Evolutionary conservation across 306 rosid species (phyloP), one percentile per base, ranked within the genome.

Genomic region (Myrica gale): DNA sequence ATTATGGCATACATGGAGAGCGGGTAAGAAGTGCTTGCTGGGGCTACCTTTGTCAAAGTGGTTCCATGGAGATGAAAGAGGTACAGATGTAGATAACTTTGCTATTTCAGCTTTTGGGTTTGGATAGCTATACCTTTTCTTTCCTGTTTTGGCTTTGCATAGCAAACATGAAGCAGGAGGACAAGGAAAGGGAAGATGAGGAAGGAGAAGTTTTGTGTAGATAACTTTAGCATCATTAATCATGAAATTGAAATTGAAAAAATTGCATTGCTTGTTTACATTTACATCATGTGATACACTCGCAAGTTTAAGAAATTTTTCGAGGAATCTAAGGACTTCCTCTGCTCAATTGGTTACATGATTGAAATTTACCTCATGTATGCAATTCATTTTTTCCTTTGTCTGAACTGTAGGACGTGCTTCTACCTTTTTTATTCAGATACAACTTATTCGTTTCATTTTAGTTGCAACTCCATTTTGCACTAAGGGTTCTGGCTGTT

Each of bases 21-120:
- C 97, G 93, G 45, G 99, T 95, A 67, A 87, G 97, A 82, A 95
- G 82, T 83, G 97, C 99, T 80, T 95, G 99, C 87, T 95, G 97
- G 99, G 99, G 99, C 23, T 95, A 92, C 85, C 99, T 95, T 74
- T 95, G 99, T 84, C 99, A 95, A 89, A 92, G 99, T 82, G 97
- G 99, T 45, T 81, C 97, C 88, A 87, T 90, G 93, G 97, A 92
- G 82, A 89, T 95, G 89, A 95, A 90, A 87, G 97, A 89, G 99
- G 99, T 95, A 88, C 79, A 10, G 20, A 57, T 78, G 73, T 66
- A 78, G 72, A 72, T 53, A 57, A 63, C 43, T 50, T 48, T 21
- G 23, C 53, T 17, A 74, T 75, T 84, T 66, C 75, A 56, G 37
- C 69, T 81, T 70, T 72, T 74, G 70, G 37, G 55, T 74, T 74